phyloP scores from a whole-genome alignment of 495 filamentous ascomycete genomes.

The Neurospora hispaniola region DNA sequence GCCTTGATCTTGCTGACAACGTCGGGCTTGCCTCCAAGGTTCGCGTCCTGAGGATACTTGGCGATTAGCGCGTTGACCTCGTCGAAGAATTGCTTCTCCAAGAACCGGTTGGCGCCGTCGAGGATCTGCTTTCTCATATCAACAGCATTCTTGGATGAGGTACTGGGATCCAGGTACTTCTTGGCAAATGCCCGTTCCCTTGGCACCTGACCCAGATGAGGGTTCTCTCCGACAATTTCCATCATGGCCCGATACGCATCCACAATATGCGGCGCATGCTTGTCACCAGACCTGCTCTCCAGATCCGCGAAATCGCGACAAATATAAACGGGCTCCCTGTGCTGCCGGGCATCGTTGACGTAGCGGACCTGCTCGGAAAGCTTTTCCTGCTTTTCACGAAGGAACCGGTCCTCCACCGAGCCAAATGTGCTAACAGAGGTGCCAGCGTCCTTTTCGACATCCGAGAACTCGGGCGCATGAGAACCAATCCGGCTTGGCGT shows the following conservation, averaged over 20 bases:
- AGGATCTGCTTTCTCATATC: conserved; percentile 64
- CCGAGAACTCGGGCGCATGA: conserved; percentile 52
- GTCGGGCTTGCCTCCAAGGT: conserved; percentile 78
- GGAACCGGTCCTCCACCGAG: conserved; percentile 58
- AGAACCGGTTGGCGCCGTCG: conserved; percentile 59
- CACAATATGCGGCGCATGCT: conserved; percentile 55
- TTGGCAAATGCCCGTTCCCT: conserved; percentile 67
- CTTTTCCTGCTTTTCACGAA: conserved; percentile 68
- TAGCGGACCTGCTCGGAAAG: conserved; percentile 65
- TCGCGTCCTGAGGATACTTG: conserved; percentile 79
- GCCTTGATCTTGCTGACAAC: conserved; percentile 83
- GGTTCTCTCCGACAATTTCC: conserved; percentile 57
- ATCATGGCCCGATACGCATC: conserved; percentile 72
- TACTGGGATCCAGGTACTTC: conserved; percentile 60
- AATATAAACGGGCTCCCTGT: conserved; percentile 53
- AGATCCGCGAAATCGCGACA: conserved; percentile 61
- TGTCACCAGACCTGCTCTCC: conserved; percentile 54
- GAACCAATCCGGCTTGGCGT: conserved; percentile 50
- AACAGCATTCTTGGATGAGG: conserved; percentile 48
- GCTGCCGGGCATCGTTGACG: conserved; percentile 62
- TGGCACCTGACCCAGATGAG: conserved; percentile 43
- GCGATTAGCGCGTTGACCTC: conserved; percentile 64
- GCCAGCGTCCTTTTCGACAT: conserved; percentile 42
- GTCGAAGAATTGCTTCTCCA: conserved; percentile 64
- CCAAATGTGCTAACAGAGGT: conserved; percentile 20